Evolutionary conservation across 2,329 filamentous ascomycete genomes (phyloP).

Genomic region (Nigrospora osmanthi): DNA sequence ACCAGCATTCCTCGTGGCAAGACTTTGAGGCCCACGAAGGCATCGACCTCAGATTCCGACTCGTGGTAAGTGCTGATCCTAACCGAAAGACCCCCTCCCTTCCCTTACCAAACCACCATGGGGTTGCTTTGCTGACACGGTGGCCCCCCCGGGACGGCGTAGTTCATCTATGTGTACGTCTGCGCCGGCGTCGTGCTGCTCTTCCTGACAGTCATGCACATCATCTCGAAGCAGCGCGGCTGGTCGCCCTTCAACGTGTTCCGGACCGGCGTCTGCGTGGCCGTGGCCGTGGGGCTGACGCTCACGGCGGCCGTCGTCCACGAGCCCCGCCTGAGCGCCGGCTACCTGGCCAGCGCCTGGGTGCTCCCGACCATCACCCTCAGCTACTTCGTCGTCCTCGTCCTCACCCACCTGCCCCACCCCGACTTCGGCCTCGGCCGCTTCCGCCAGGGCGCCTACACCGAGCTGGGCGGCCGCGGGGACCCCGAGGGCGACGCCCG

Average conservation of each 20-base stretch:
- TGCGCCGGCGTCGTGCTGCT: constrained; percentile 18
- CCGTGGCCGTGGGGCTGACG: constrained; percentile 12
- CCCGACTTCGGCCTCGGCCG: constrained; percentile 3
- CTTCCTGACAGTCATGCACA: constrained; percentile 19
- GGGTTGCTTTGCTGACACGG: too few species aligned
- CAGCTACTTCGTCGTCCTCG: constrained; percentile 13
- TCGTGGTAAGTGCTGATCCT: constrained; percentile 13
- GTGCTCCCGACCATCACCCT: constrained; percentile 18
- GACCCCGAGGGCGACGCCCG: too few species aligned
- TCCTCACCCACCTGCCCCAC: constrained; percentile 11
- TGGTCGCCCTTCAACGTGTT: constrained; percentile 20
- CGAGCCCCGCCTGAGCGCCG: constrained; percentile 6
- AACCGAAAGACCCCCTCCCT: neutral
- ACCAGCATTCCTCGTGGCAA: neutral
- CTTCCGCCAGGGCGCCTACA: neutral
- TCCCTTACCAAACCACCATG: too few species aligned
- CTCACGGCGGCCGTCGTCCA: constrained; percentile 11
- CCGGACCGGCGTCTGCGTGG: constrained; percentile 13
- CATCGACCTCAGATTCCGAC: constrained; percentile 9
- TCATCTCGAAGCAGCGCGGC: constrained; percentile 17
- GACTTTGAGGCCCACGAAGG: too few species aligned
- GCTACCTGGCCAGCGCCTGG: constrained; percentile 15
- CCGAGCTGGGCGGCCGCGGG: neutral
- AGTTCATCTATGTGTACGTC: constrained; percentile 19
- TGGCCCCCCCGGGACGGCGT: too few species aligned